Evolutionary conservation across 768 basidiomycete genomes (phyloP), one percentile per base, ranked within the genome.

Genomic region (Botryobasidium botryosum): DNA sequence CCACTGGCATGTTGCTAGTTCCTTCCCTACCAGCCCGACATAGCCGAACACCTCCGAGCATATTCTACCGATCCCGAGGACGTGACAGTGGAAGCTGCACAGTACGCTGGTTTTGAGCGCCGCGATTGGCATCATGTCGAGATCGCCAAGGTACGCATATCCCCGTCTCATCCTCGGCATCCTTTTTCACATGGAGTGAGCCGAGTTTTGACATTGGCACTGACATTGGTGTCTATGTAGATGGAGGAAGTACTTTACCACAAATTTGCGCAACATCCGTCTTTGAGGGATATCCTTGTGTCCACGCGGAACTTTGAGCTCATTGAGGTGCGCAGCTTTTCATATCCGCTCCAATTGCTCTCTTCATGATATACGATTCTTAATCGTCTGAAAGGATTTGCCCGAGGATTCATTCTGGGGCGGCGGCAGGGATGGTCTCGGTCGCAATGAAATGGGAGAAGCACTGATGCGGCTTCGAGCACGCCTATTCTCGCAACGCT

Each of bases 21-120:
- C 41, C 25, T 47, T n/a, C 39, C 25, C 3, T 48, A 50, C 18
- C 29, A 39, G 18, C 44, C 44, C 3, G 21, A 35, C 15, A 31
- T 53, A 3, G 52, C 52, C 13, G 52, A 53, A 40, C 51, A 47
- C 37, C 52, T 53, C 21, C 37, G 52, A 25, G 40, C 37, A 15
- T n/a, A n/a, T n/a, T n/a, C n/a, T n/a, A n/a, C n/a, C n/a, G n/a
- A n/a, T n/a, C n/a, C n/a, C n/a, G n/a, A n/a, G n/a, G n/a, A n/a
- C n/a, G n/a, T n/a, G n/a, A n/a, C n/a, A n/a, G n/a, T n/a, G n/a
- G n/a, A n/a, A n/a, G n/a, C n/a, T n/a, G n/a, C n/a, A n/a, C n/a
- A n/a, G n/a, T n/a, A n/a, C n/a, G n/a, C n/a, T n/a, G n/a, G n/a
- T n/a, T n/a, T n/a, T n/a, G n/a, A n/a, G n/a, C n/a, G n/a, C n/a